Percentiles rank a stretch among this genome's conserved stretches.
These are phyloP conservation scores for Casuarina equisetifolia DNA, from an alignment of 306 rosid species.

Conservation along the genomic window DNA sequence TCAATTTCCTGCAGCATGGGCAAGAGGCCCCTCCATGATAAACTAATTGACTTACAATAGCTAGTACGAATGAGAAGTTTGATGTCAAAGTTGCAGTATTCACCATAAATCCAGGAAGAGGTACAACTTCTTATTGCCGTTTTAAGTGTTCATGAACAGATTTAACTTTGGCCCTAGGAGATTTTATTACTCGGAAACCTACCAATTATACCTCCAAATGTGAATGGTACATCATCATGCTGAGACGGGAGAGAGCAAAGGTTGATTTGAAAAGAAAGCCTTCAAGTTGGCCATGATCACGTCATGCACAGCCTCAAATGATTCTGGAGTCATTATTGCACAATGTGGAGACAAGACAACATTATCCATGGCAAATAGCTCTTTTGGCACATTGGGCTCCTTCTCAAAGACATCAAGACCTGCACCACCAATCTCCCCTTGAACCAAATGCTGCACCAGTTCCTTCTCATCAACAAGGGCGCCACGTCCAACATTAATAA, in stretches of 20 bases:
- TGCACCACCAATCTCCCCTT: conserved; percentile 26
- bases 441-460: conserved; percentile 11
- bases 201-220: not conserved
- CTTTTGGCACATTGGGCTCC: conserved; percentile 17
- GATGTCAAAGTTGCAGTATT: not conserved
- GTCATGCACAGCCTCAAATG: not conserved
- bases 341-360: conserved; percentile 28
- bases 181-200: not conserved
- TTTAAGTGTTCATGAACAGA: not conserved
- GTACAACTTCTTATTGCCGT: not conserved
- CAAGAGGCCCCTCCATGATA: not conserved
- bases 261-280: conserved; percentile 17
- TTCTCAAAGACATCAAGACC: conserved; percentile 22
- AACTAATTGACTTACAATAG: no score
- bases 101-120: not conserved
- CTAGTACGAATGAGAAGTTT: not conserved
- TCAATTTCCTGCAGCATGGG: not conserved
- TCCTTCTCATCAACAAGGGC: conserved; percentile 19
- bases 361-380: conserved; percentile 15
- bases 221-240: not conserved
- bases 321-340: conserved; percentile 6
- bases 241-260: conserved; percentile 3
- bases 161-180: not conserved
- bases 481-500: conserved; percentile 25
- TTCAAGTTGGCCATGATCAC: conserved; percentile 19